Base-by-base conservation (phyloP, 1,139 yeast species). In the Casaregolazyma suthepensis region DNA sequence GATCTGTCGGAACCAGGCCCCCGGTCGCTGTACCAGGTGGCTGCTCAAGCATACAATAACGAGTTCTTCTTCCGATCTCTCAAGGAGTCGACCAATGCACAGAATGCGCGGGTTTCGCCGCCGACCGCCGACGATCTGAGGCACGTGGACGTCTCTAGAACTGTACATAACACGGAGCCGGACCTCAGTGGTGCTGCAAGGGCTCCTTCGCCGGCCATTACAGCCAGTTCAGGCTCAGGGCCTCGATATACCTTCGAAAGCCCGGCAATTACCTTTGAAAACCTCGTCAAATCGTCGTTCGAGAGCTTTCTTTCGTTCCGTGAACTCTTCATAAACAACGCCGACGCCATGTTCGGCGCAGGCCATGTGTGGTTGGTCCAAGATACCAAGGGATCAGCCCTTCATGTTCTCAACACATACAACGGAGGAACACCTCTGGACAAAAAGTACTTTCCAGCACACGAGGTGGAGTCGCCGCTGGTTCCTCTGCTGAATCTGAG, bases 311-410 rank as follows among this genome's bases (percentile, higher is more conserved):
- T 79, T 43, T 76, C 77, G 54, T 83, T 80, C 74, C 80, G 76
- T 60, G 79, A 73, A 63, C 80, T 75, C 57, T 76, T 79, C 59
- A 73, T 78, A 70, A 81, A 70, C 68, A 78, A 79, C 50, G 88
- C 89, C 2, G 82, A 80, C 59, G 72, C 81, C n/a, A 66, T 77
- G 53, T 67, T 72, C 56, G 93, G 94, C 51, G 87, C 85, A 66
- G 99, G 99, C 9, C 89, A 95, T 87, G 77, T 89, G 3, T 93
- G 90, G 75, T 74, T 94, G 51, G 88, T 91, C 42, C 94, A 87
- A 55, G 56, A 59, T 48, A 59, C 56, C 45, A 52, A 54, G 23
- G 47, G 40, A 26, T 49, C 49, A n/a, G 42, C 46, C 68, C 72
- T 90, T 48, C 78, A 77, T 56, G 76, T 90, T 35, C 67, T 87